phyloP scores from a whole-genome alignment of 768 basidiomycete species.

The Hortiboletus flavorubellus region DNA sequence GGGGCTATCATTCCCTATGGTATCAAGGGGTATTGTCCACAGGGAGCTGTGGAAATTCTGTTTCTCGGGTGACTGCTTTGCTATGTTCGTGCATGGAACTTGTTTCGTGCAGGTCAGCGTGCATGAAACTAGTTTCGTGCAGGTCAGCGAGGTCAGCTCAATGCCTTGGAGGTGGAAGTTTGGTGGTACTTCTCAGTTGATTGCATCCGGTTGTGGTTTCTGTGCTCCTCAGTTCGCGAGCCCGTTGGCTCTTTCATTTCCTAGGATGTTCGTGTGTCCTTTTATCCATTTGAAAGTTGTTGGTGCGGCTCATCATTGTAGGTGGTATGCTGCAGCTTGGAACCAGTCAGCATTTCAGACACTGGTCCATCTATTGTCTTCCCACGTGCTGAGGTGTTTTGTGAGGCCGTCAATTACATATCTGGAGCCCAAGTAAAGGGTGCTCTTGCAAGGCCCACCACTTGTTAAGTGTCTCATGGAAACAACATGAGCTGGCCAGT shows the following conservation, averaged over 20 bases:
- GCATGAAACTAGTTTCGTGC: no score
- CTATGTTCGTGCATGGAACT: no score
- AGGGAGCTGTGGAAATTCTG: no score
- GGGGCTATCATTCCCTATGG: no score
- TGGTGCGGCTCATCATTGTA: constrained; percentile 11
- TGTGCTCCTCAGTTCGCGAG: constrained; percentile 14
- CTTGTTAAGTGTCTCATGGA: no score
- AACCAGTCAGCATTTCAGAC: constrained; percentile 13
- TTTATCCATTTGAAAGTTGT: constrained; percentile 28
- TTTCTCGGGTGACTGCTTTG: no score
- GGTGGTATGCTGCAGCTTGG: not conserved
- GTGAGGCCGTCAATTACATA: constrained; percentile 13
- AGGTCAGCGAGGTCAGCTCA: not conserved
- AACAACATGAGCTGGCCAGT: no score
- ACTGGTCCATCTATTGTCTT: constrained; percentile 27
- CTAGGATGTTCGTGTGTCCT: constrained; percentile 16
- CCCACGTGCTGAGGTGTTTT: constrained; percentile 10
- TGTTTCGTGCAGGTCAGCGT: no score
- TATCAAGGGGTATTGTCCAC: no score
- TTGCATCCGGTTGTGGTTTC: not conserved
- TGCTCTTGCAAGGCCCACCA: no score
- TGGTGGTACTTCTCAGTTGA: not conserved
- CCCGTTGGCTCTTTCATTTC: constrained; percentile 28
- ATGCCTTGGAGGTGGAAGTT: constrained; percentile 12
- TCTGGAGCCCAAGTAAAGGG: no score